Percentiles rank a stretch among this genome's conserved stretches.
These are phyloP conservation scores for Carex kokanica DNA, from an alignment of 176 grass and related monocot genomes.

Conservation along the genomic window DNA sequence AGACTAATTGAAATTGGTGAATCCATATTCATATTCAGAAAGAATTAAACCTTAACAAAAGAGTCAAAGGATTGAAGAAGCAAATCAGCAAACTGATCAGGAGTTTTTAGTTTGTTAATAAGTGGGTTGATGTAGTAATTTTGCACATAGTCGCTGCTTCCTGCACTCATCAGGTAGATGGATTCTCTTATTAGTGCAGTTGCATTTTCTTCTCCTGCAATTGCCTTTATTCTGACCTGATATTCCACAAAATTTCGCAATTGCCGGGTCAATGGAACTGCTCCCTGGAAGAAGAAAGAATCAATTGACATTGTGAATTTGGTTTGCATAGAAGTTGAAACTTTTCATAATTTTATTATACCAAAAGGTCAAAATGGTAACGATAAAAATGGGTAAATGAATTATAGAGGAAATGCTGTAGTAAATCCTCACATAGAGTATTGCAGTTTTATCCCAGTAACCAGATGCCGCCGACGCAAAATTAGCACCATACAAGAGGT, in stretches of 20 bases:
- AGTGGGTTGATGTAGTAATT: conserved; percentile 91
- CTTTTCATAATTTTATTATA: neutral
- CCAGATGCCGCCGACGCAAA: conserved; percentile 83
- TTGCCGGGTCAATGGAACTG: conserved; percentile 66
- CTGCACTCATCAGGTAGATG: conserved; percentile 79
- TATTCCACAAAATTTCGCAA: conserved; percentile 61
- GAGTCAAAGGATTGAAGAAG: conserved; percentile 64
- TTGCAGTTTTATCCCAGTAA: conserved; percentile 72
- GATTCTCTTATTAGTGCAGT: conserved; percentile 53
- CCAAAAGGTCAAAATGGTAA: neutral
- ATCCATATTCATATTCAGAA: neutral
- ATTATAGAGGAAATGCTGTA: neutral
- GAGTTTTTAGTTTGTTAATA: conserved; percentile 42
- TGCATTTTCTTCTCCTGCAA: conserved; percentile 43
- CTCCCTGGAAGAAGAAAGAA: conserved; percentile 37
- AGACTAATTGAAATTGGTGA: neutral
- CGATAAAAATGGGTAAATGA: neutral
- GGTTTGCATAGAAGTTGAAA: neutral
- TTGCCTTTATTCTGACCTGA: conserved; percentile 49
- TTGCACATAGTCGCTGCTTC: conserved; percentile 90
- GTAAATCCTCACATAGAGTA: conserved; percentile 45
- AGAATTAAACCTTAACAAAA: conserved; percentile 52
- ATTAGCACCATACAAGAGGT: conserved; percentile 81
- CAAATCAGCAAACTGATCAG: conserved; percentile 62
- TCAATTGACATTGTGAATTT: neutral